Percentiles rank a stretch among this genome's conserved stretches.
Evolutionary conservation across 148 eudicot genomes (phyloP).

Genomic region (Selenicereus undatus): DNA sequence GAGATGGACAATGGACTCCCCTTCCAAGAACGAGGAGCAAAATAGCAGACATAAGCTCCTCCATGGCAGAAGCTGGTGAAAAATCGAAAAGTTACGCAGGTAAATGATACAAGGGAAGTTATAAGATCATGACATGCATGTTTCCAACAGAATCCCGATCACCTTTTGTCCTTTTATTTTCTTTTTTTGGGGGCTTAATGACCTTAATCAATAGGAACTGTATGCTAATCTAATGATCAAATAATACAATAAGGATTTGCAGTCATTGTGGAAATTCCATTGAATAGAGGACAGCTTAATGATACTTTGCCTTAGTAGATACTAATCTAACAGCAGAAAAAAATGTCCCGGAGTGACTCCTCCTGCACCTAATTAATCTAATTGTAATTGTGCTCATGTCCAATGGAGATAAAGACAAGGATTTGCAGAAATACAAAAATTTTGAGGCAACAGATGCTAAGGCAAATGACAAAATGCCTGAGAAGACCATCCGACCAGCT

Average conservation of each 20-base stretch:
- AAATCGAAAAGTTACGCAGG: not conserved
- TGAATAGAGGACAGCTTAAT: too few relatives aligned
- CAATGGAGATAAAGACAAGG: constrained; percentile 29
- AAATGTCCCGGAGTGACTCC: not conserved
- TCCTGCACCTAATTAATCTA: not conserved
- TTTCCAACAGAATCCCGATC: not conserved
- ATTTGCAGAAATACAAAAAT: constrained; percentile 16
- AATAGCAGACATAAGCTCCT: not conserved
- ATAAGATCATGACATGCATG: not conserved
- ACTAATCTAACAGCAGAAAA: not conserved
- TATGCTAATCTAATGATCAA: too few relatives aligned
- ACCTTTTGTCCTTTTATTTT: too few relatives aligned
- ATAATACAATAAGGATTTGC: too few relatives aligned
- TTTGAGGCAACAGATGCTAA: constrained; percentile 10
- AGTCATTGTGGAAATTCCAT: too few relatives aligned
- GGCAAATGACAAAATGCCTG: constrained; percentile 33
- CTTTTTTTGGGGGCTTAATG: too few relatives aligned
- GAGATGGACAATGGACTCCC: not conserved
- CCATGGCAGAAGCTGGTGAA: not conserved
- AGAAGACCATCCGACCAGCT: constrained; percentile 35
- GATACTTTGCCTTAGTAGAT: not conserved
- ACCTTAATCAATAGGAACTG: too few relatives aligned
- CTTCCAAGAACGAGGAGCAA: not conserved
- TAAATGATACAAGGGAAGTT: not conserved
- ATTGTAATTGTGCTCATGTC: constrained; percentile 1